A percentile compares a stretch with the other conserved stretches of the same genome.
These are phyloP conservation scores for Rheum nobile DNA, from an alignment of 148 eudicot species.

Conservation along the genomic window DNA sequence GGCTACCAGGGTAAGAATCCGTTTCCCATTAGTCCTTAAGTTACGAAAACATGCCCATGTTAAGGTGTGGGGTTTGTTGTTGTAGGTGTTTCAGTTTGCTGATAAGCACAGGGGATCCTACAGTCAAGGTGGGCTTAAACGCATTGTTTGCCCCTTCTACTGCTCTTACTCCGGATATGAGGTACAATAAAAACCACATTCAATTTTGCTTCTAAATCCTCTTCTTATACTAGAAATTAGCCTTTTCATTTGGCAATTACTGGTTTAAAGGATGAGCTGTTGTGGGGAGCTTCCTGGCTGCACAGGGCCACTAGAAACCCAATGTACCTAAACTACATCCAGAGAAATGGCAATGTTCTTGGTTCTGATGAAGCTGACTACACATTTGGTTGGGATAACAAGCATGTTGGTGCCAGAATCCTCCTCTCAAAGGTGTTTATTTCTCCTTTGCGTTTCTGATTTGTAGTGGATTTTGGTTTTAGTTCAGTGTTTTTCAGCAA, in stretches of 20 bases:
- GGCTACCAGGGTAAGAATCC: conserved; percentile 52
- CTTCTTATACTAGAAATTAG: background rate
- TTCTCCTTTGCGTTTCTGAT: conserved; percentile 19
- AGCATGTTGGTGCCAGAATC: conserved; percentile 78
- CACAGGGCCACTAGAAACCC: conserved; percentile 69
- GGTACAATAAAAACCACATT: conserved; percentile 19
- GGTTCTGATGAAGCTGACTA: conserved; percentile 68
- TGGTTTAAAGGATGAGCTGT: conserved; percentile 50
- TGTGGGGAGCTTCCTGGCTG: conserved; percentile 89
- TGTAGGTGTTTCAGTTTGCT: conserved; percentile 72
- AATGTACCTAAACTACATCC: conserved; percentile 55
- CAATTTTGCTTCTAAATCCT: background rate
- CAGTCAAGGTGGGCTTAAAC: conserved; percentile 36
- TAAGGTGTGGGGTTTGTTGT: background rate
- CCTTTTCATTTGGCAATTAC: background rate
- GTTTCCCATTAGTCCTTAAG: background rate
- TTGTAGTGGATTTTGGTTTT: background rate
- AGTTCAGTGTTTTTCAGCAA: background rate
- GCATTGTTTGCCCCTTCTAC: conserved; percentile 57
- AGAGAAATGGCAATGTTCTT: conserved; percentile 59
- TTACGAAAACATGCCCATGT: background rate
- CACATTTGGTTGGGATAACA: conserved; percentile 89
- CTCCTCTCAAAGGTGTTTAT: conserved; percentile 43
- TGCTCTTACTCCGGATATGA: conserved; percentile 60
- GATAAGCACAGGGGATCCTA: conserved; percentile 69